Evolutionary conservation across 2,329 filamentous ascomycete species (phyloP).

Genomic region (Phyllosticta ampelicida): DNA sequence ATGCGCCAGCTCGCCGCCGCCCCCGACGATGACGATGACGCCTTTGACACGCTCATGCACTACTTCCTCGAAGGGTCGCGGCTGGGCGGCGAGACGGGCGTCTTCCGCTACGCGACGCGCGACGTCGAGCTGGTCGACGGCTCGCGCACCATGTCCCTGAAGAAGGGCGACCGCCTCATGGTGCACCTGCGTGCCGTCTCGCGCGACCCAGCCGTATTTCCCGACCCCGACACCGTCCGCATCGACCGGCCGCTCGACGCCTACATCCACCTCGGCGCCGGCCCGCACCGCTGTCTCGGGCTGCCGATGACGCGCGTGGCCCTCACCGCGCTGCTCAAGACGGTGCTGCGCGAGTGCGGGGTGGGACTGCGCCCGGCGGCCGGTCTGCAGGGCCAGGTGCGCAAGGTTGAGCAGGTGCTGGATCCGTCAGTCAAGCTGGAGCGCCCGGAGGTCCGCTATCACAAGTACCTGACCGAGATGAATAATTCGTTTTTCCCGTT

Average conservation of each 20-base stretch:
- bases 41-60: conserved; percentile 39
- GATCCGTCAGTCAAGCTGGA: conserved; percentile 13
- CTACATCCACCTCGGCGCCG: conserved; percentile 36
- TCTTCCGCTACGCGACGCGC: conserved; percentile 27
- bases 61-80: conserved; percentile 39
- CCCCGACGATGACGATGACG: conserved; percentile 28
- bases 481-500: conserved; percentile 39
- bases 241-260: conserved; percentile 28
- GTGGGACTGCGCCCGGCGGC: conserved; percentile 28
- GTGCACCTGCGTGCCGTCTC: conserved; percentile 34
- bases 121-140: conserved; percentile 24
- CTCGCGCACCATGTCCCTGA: conserved; percentile 22
- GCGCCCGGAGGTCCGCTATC: conserved; percentile 26
- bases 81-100: conserved; percentile 34
- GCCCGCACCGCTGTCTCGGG: conserved; percentile 34
- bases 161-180: conserved; percentile 30
- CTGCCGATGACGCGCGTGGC: conserved; percentile 32
- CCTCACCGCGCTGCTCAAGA: conserved; percentile 36
- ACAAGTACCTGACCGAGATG: conserved; percentile 38
- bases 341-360: conserved; percentile 26
- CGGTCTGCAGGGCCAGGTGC: conserved; percentile 30
- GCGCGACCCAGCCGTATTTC: conserved; percentile 31
- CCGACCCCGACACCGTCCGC: conserved; percentile 30
- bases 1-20: conserved; percentile 39
- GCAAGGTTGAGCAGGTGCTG: conserved; percentile 31